Evolutionary conservation across 306 rosid species (phyloP).

Genomic region (Prinsepia uniflora): DNA sequence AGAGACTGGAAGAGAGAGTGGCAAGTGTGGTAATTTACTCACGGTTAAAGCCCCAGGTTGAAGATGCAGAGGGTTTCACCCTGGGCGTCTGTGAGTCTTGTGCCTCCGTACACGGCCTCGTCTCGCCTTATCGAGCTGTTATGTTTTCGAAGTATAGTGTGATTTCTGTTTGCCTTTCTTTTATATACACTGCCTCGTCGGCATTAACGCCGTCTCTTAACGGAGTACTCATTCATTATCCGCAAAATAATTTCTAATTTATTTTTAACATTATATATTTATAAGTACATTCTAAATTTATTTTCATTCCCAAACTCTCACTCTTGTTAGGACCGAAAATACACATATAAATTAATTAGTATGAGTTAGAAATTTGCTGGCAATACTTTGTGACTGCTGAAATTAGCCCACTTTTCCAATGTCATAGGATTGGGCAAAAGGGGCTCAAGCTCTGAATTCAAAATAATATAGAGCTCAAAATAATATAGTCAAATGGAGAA

Average conservation of each 20-base stretch:
- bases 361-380: too few species aligned
- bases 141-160: slow-evolving; percentile 9
- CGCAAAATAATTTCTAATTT: not conserved
- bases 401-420: too few species aligned
- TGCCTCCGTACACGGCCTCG: not conserved
- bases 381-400: too few species aligned
- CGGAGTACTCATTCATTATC: slow-evolving; percentile 19
- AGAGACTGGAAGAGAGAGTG: slow-evolving; percentile 4
- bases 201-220: slow-evolving; percentile 58
- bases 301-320: too few species aligned
- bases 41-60: slow-evolving; percentile 51
- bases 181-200: slow-evolving; percentile 49
- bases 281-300: too few species aligned
- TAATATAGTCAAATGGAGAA: too few species aligned
- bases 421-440: too few species aligned
- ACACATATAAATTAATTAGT: too few species aligned
- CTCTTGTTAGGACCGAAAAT: too few species aligned
- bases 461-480: too few species aligned
- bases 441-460: too few species aligned
- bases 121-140: slow-evolving; percentile 26
- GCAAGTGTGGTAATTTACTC: slow-evolving; percentile 32
- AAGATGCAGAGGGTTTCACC: slow-evolving; percentile 12
- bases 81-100: not conserved
- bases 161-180: slow-evolving; percentile 30
- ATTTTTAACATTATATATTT: too few species aligned